phyloP scores from a whole-genome alignment of 805 yeast genomes.

The Wickerhamomyces queroliae region DNA sequence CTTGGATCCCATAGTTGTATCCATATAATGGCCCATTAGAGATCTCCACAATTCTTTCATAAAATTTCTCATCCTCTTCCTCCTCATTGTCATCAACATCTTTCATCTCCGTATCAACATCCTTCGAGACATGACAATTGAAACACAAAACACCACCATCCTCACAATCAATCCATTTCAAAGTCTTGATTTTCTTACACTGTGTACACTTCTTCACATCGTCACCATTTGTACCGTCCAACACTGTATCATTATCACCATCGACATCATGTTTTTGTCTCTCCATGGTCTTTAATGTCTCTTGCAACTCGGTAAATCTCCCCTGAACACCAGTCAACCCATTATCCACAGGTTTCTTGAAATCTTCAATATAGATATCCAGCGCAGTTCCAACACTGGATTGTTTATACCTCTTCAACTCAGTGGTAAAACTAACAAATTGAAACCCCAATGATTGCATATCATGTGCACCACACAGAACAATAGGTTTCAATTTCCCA shows the following conservation, averaged over 20 bases:
- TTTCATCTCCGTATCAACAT: constrained; percentile 1
- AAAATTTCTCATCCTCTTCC: not conserved
- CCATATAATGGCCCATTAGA: constrained; percentile 2
- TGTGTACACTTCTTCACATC: not conserved
- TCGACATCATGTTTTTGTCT: not conserved
- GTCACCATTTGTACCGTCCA: not conserved
- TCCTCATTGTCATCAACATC: constrained; percentile 1
- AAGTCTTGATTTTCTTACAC: constrained; percentile 5
- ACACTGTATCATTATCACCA: not conserved
- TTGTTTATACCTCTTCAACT: constrained; percentile 12
- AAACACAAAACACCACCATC: constrained; percentile 8
- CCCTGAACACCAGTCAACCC: constrained; percentile 28
- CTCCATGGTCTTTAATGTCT: constrained; percentile 1
- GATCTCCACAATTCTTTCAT: not conserved
- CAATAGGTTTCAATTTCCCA: constrained; percentile 39
- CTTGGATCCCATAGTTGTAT: not conserved
- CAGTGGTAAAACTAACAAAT: constrained; percentile 24
- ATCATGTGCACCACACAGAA: constrained; percentile 38
- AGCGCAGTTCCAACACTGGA: constrained; percentile 10
- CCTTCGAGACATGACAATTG: constrained; percentile 4
- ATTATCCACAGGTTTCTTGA: constrained; percentile 8
- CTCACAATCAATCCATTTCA: constrained; percentile 10
- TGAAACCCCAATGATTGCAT: not conserved
- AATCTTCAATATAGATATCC: constrained; percentile 14
- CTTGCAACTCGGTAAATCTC: constrained; percentile 32